Base-by-base conservation (phyloP, 768 basidiomycete genomes). In the Gloeostereum incarnatum region DNA sequence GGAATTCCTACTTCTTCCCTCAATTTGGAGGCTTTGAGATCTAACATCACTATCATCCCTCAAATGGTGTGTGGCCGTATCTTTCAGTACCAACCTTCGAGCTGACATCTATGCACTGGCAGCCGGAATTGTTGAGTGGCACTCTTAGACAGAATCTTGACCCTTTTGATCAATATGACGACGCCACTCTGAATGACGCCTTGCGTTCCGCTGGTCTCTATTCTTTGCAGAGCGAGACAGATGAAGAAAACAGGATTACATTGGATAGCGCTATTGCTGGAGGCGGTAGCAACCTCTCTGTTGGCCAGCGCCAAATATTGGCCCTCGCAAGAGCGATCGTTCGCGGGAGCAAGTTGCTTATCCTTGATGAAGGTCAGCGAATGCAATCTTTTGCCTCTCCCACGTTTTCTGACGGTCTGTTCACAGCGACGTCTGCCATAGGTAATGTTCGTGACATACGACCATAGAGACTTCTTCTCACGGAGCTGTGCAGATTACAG, bases 1-100 rank as follows among this genome's bases (percentile, higher is more conserved):
- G 75, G 71, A 6, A 45, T 71, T 19, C 56, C 59, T 16, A 75
- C 69, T 0, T 53, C 59, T 27, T 53, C 55, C 4, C 52, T 82
- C 42, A 78, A 78, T 45, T 57, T 82, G 9, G 67, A 79, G 44
- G 64, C 60, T 5, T 56, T 82, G 31, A 60, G 80, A 30, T 62
- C 68, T 1, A 70, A 66, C 40, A 69, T 83, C 39, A 80, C 78
- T 2, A 74, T 79, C 44, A 79, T 75, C 23, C 71, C 70, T 3
- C 70, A 73, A 43, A 54, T 64, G 19, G 67, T 66, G 25, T 42
- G 62, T 52, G 8, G 14, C 21, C 10, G 14, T 10, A 3, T 16
- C n/a, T 14, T 34, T 25, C 14, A 13, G 18, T 17, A 14, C 18
- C 6, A 18, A 6, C 10, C 23, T 18, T 8, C 9, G 1, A n/a